Evolutionary conservation across 495 filamentous ascomycete species (phyloP).

Genomic region (Astrocystis sublimbata): DNA sequence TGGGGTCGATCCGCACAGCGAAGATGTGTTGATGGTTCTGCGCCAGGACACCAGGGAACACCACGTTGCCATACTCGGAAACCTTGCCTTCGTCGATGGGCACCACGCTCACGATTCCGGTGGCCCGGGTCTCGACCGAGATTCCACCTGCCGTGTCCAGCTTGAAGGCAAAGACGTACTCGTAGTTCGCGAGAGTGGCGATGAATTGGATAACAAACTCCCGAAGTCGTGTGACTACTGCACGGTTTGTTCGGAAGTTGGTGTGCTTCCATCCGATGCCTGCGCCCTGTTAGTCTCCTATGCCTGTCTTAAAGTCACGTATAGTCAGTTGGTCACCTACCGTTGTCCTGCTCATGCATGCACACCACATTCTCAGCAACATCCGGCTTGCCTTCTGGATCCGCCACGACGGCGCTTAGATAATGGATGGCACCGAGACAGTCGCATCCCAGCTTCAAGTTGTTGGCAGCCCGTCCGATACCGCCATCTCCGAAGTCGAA

Average conservation of each 20-base stretch:
- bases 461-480: conserved; percentile 73
- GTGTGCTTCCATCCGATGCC: conserved; percentile 83
- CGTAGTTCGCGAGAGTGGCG: conserved; percentile 79
- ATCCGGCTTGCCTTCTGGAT: conserved; percentile 58
- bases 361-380: conserved; percentile 73
- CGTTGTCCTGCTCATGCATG: conserved; percentile 65
- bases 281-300: conserved; percentile 47
- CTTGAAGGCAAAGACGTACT: conserved; percentile 81
- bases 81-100: conserved; percentile 72
- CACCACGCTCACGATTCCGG: conserved; percentile 81
- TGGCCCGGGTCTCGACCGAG: conserved; percentile 78
- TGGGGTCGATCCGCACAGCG: conserved; percentile 81
- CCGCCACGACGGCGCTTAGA: conserved; percentile 58
- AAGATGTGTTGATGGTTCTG: conserved; percentile 86
- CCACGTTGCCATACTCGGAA: conserved; percentile 74
- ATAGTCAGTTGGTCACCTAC: conserved; percentile 14
- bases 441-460: conserved; percentile 68
- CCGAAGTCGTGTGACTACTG: conserved; percentile 65
- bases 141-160: conserved; percentile 85
- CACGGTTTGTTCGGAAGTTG: conserved; percentile 71
- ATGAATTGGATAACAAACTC: conserved; percentile 78
- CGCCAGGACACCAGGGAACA: conserved; percentile 81
- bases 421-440: conserved; percentile 79
- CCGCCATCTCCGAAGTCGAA: conserved; percentile 80
- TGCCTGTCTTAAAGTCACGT: neutral